Evolutionary conservation across 2,329 filamentous ascomycete species (phyloP).

Genomic region (Aspergillus novofumigatus): DNA sequence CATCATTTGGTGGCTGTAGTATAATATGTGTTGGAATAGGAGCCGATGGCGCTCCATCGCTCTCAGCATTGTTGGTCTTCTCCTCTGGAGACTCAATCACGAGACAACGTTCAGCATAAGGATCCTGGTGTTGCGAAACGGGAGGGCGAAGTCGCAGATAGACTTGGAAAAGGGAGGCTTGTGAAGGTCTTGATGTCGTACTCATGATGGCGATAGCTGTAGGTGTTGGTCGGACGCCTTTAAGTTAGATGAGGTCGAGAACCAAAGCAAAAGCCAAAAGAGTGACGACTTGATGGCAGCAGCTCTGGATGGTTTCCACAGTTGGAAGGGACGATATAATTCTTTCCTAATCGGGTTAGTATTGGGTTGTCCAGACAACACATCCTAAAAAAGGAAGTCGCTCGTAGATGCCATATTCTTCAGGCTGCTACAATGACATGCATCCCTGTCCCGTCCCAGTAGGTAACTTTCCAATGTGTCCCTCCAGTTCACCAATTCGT

Average conservation of each 20-base stretch:
- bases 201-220: constrained; percentile 31
- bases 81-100: constrained; percentile 61
- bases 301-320: not conserved
- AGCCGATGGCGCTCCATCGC: constrained; percentile 24
- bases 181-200: constrained; percentile 41
- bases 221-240: not conserved
- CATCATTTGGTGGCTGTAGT: constrained; percentile 74
- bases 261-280: not conserved
- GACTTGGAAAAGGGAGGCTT: constrained; percentile 77
- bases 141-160: constrained; percentile 80
- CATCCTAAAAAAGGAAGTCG: not conserved
- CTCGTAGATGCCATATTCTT: constrained; percentile 2
- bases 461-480: no score
- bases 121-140: constrained; percentile 37
- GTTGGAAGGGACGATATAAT: constrained; percentile 7
- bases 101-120: constrained; percentile 63
- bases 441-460: no score
- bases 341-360: constrained; percentile 9
- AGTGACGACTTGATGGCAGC: not conserved
- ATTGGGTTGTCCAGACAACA: constrained; percentile 16
- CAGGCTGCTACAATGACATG: constrained; percentile 2
- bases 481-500: not conserved
- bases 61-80: constrained; percentile 30
- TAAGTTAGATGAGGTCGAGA: not conserved
- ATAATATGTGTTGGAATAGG: constrained; percentile 64